These are phyloP conservation scores for Mortierella sp. DNA, from an alignment of 371 early-diverging fungal genomes.

Conservation along the genomic window DNA sequence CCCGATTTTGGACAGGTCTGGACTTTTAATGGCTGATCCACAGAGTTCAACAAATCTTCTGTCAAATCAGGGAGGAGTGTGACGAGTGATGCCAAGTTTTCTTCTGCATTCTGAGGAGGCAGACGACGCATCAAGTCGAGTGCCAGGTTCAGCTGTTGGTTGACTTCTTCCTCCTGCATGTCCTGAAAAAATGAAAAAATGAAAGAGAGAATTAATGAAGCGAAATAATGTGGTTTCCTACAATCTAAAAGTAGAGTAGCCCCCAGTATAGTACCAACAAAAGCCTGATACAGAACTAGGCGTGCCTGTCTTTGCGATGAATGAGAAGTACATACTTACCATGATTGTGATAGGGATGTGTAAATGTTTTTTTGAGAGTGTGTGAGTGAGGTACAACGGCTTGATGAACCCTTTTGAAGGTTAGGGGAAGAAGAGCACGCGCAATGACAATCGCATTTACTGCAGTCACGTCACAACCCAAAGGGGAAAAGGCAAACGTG, in stretches of 20 bases:
- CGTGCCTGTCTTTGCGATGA: too few species aligned
- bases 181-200: neutral
- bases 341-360: neutral
- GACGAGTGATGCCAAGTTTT: conserved; percentile 87
- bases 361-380: neutral
- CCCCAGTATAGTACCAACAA: too few species aligned
- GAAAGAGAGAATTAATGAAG: neutral
- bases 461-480: conserved; percentile 1
- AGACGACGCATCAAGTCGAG: conserved; percentile 97
- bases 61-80: conserved; percentile 89
- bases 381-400: too few species aligned
- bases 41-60: conserved; percentile 89
- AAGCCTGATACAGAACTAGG: too few species aligned
- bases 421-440: neutral
- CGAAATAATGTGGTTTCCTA: too few species aligned
- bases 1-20: conserved; percentile 79
- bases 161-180: conserved; percentile 19
- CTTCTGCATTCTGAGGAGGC: conserved; percentile 93
- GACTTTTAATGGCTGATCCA: conserved; percentile 96
- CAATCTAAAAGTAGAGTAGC: too few species aligned
- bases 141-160: conserved; percentile 80
- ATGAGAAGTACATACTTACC: neutral
- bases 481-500: too few species aligned
- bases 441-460: conserved; percentile 4
- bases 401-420: neutral